Base-by-base conservation (phyloP, 2,329 filamentous ascomycete genomes). In the Ophioceras dolichostomum region DNA sequence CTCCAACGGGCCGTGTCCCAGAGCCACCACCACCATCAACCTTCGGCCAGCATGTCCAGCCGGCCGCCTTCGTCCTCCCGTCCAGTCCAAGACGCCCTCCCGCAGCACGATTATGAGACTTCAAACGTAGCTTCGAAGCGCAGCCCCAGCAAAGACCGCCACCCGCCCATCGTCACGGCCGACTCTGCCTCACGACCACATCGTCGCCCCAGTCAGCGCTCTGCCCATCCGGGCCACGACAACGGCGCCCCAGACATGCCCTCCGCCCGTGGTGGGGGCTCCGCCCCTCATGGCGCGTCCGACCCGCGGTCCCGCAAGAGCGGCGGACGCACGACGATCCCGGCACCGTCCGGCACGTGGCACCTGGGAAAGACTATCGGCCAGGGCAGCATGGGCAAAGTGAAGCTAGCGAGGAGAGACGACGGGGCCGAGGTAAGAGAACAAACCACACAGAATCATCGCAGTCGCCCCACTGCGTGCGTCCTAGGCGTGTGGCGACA, bases 331-430 rank as follows among this genome's bases (percentile, higher is more conserved):
- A 95, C 89, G 10, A 89, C 84, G 29, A 94, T 98, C 54, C 84
- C 83, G 36, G 87, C 88, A 3, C 79, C 83, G 33, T 87, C 88
- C 10, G 91, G 91, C 40, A 86, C 88, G 65, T 98, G 89, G 87
- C 78, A 87, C 39, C 68, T 98, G 37, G 89, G 89, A 41, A 96
- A 96, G 68, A 96, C 91, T 4, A 91, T 98, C 51, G 91, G 91
- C 42, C 87, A 88, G 37, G 91, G 91, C 36, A 96, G 89, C 59
- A 98, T 98, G 91, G 91, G 91, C 46, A 96, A 96, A 60, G 91
- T 98, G 44, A 96, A 96, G 64, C 68, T 98, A 47, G 91, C 91
- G 18, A 84, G 84, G 50, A 93, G 93, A 59, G 73, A 82, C 48
- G 88, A 94, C 51, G 84, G 83, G 16, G 83, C 82, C 49, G 91